Conservation (phyloP, 805 yeast species). For the Millerago galiae region DNA sequence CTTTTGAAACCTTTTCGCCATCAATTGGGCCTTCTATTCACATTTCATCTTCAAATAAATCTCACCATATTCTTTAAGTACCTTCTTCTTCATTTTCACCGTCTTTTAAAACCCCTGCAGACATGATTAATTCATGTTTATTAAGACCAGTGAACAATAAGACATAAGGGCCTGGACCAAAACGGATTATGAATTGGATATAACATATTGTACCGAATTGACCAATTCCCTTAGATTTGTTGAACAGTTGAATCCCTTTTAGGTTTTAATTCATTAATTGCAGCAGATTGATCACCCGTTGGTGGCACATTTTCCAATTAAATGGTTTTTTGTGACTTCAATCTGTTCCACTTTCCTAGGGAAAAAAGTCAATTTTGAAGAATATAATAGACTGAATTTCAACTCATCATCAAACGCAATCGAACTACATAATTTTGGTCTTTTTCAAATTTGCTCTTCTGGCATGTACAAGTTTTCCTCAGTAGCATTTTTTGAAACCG, state of each 20-base stretch:
- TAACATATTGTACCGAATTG: constrained; percentile 9
- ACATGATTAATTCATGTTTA: constrained; percentile 3
- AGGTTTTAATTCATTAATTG: not conserved
- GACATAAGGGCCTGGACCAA: constrained; percentile 10
- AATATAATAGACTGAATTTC: too few species aligned
- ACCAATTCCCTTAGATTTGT: constrained; percentile 4
- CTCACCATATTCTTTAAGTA: constrained; percentile 7
- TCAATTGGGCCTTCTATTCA: not conserved
- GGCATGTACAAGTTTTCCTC: not conserved
- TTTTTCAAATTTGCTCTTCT: not conserved
- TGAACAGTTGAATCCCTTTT: constrained; percentile 4
- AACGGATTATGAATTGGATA: constrained; percentile 11
- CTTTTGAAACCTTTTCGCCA: not conserved
- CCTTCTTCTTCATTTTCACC: constrained; percentile 13
- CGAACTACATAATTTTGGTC: not conserved
- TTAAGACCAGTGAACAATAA: constrained; percentile 5
- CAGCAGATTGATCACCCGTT: not conserved
- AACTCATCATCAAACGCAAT: too few species aligned
- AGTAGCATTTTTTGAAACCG: too few species aligned
- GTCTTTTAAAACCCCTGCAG: constrained; percentile 11
- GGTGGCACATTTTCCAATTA: not conserved
- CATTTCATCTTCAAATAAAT: constrained; percentile 8
- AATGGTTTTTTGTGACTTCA: not conserved
- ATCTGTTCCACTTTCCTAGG: constrained; percentile 3
- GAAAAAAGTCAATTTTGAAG: not conserved